Evolutionary conservation across 2,329 filamentous ascomycete species (phyloP).

Genomic region (Kalmusia sp.): DNA sequence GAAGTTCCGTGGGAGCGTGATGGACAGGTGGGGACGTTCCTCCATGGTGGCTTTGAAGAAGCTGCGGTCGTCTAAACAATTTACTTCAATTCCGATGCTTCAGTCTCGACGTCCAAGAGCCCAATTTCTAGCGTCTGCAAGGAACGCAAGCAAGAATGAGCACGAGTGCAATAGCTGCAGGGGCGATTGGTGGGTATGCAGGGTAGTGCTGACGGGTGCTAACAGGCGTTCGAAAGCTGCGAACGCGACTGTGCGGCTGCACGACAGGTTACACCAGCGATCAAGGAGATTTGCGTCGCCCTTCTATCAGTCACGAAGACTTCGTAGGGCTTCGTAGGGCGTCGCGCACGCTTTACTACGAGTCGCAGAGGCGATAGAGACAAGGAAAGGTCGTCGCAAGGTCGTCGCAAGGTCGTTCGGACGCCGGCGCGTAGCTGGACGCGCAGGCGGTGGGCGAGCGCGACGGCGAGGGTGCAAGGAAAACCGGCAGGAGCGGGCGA

Average conservation of each 20-base stretch:
- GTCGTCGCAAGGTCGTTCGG: conserved; percentile 1
- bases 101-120: conserved; percentile 13
- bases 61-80: conserved; percentile 8
- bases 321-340: conserved; percentile 24
- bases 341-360: conserved; percentile 27
- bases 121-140: conserved; percentile 34
- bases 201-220: conserved; percentile 33
- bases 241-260: conserved; percentile 44
- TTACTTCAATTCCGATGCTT: conserved; percentile 12
- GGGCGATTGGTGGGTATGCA: conserved; percentile 29
- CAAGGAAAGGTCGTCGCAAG: conserved; percentile 29
- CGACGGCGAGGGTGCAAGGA: conserved; percentile 10
- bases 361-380: conserved; percentile 24
- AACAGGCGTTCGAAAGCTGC: conserved; percentile 42
- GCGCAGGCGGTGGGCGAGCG: conserved; percentile 1
- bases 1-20: conserved; percentile 59
- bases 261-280: conserved; percentile 41
- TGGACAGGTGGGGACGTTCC: conserved; percentile 55
- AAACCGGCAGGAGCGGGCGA: conserved; percentile 15
- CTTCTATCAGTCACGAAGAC: conserved; percentile 18
- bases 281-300: conserved; percentile 30
- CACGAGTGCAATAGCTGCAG: conserved; percentile 21
- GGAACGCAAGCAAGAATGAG: conserved; percentile 23
- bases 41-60: conserved; percentile 41
- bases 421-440: conserved; percentile 27